These are phyloP conservation scores for Gossypioides kirkii DNA, from an alignment of 345 rosid genomes.

Conservation along the genomic window DNA sequence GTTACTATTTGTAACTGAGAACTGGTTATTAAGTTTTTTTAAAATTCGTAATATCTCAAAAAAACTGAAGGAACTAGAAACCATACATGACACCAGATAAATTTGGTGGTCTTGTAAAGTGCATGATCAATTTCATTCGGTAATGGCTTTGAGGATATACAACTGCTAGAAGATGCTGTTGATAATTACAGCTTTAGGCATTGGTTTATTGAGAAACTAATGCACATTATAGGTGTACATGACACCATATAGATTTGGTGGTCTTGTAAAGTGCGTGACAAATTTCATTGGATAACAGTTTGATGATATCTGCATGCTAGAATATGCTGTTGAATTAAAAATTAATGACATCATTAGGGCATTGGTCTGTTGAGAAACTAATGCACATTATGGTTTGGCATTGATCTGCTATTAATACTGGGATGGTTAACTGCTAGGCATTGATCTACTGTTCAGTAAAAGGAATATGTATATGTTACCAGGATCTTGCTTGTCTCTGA, in stretches of 20 bases:
- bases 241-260: background rate
- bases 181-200: too few relatives aligned
- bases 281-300: background rate
- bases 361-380: background rate
- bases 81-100: background rate
- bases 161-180: too few relatives aligned
- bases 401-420: background rate
- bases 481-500: background rate
- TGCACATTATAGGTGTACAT: too few relatives aligned
- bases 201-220: too few relatives aligned
- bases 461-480: background rate
- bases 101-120: conserved; percentile 6
- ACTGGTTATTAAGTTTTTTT: background rate
- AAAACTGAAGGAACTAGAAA: background rate
- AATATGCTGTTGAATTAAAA: background rate
- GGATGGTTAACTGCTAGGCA: too few relatives aligned
- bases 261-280: background rate
- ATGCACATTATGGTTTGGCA: background rate
- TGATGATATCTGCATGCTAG: background rate
- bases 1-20: background rate
- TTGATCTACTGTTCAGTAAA: too few relatives aligned
- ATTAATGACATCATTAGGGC: background rate
- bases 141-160: too few relatives aligned
- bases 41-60: background rate
- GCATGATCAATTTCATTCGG: too few relatives aligned